These are phyloP conservation scores for Phytophthora hybrid DNA, from an alignment of 352 stramenopile species.

Conservation along the genomic window DNA sequence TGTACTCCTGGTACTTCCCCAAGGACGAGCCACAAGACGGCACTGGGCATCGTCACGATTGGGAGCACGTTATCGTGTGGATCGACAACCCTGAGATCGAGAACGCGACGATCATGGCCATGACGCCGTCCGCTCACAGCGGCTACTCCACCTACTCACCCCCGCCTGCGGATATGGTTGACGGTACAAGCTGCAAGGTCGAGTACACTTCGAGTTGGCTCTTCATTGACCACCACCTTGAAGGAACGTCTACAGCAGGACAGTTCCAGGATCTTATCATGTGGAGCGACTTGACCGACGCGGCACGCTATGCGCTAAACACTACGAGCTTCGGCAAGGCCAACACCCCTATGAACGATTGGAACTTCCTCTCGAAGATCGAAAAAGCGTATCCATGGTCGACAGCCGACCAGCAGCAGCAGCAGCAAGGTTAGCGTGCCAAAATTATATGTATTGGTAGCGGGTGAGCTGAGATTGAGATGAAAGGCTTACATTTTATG, in stretches of 20 bases:
- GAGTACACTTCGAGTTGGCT: constrained; percentile 29
- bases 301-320: constrained; percentile 31
- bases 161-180: constrained; percentile 21
- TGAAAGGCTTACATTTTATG: too few species aligned
- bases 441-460: too few species aligned
- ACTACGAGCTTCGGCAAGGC: constrained; percentile 38
- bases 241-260: constrained; percentile 20
- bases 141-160: constrained; percentile 37
- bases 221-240: constrained; percentile 31
- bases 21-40: constrained; percentile 37
- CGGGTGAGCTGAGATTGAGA: too few species aligned
- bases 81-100: constrained; percentile 23
- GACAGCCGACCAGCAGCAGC: too few species aligned
- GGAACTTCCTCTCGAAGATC: constrained; percentile 37
- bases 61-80: constrained; percentile 44
- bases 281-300: constrained; percentile 32
- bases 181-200: constrained; percentile 32
- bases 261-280: constrained; percentile 40
- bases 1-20: constrained; percentile 56
- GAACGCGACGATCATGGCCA: constrained; percentile 25
- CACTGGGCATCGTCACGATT: constrained; percentile 44
- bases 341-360: constrained; percentile 39
- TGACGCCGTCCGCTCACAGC: constrained; percentile 36
- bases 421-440: too few species aligned
- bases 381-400: constrained; percentile 23